Evolutionary conservation across 257 asterid species (phyloP).

Genomic region (Linaria vulgaris): DNA sequence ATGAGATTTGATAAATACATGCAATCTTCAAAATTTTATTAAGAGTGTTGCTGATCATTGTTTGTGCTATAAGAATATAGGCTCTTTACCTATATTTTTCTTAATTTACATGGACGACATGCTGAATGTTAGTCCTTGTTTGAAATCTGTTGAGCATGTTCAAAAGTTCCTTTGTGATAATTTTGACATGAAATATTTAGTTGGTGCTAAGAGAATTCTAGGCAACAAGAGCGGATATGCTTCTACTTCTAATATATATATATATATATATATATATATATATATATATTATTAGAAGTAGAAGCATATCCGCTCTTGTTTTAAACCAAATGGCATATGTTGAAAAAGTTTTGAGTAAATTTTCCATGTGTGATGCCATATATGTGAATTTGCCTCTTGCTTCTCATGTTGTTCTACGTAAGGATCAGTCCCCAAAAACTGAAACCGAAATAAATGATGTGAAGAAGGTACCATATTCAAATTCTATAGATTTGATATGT

Average conservation of each 20-base stretch:
- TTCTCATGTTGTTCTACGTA: not conserved
- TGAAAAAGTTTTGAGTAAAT: no score
- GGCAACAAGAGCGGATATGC: no score
- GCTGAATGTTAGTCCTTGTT: no score
- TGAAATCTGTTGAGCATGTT: no score
- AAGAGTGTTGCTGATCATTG: not conserved
- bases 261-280: no score
- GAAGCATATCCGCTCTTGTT: not conserved
- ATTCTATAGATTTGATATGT: not conserved
- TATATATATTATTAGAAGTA: not conserved
- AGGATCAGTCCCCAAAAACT: not conserved
- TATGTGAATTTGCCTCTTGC: not conserved
- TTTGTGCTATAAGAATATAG: not conserved
- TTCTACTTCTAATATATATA: no score
- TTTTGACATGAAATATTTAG: constrained; percentile 7
- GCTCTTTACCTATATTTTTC: no score
- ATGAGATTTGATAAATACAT: no score
- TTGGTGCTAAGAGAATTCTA: not conserved
- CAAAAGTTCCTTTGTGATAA: not conserved
- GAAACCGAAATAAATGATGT: not conserved
- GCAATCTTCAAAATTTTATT: not conserved
- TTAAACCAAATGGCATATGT: not conserved
- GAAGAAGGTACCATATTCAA: not conserved
- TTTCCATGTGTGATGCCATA: not conserved
- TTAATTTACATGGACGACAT: no score